phyloP scores from a whole-genome alignment of 768 basidiomycete genomes.

The Xerocomus potaroensis region DNA sequence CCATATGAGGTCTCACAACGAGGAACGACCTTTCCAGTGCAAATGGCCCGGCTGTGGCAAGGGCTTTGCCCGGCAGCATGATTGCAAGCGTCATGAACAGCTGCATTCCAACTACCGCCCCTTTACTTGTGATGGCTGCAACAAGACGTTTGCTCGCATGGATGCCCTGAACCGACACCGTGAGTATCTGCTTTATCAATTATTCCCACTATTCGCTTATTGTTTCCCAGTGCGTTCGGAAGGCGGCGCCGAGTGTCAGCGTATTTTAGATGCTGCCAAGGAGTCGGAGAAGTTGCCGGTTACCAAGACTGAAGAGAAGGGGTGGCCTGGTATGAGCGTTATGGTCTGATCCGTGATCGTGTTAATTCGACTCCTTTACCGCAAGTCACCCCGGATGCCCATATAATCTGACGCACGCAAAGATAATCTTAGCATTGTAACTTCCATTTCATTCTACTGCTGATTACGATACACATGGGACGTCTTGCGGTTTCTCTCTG shows the following conservation, averaged over 20 bases:
- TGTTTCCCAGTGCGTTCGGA: slow-evolving; percentile 62
- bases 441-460: slow-evolving; percentile 5
- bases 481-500: slow-evolving; percentile 26
- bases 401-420: slow-evolving; percentile 25
- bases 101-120: slow-evolving; percentile 90
- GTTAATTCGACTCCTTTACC: slow-evolving; percentile 5
- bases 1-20: slow-evolving; percentile 92
- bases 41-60: slow-evolving; percentile 94
- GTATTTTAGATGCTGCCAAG: slow-evolving; percentile 34
- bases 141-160: slow-evolving; percentile 90
- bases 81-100: slow-evolving; percentile 95
- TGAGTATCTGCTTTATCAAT: slow-evolving; percentile 40
- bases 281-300: slow-evolving; percentile 21
- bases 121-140: slow-evolving; percentile 90
- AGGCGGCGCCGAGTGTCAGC: slow-evolving; percentile 72
- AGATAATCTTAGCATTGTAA: slow-evolving; percentile 19
- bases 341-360: slow-evolving; percentile 25
- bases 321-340: slow-evolving; percentile 31
- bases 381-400: slow-evolving; percentile 16
- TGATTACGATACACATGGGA: slow-evolving; percentile 28
- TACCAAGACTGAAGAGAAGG: slow-evolving; percentile 32
- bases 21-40: slow-evolving; percentile 93
- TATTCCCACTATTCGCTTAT: neutral
- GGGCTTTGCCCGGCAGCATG: slow-evolving; percentile 91
- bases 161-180: slow-evolving; percentile 92